Base-by-base conservation (phyloP, 2,329 filamentous ascomycete genomes). In the Decorospora gaudefroyi region DNA sequence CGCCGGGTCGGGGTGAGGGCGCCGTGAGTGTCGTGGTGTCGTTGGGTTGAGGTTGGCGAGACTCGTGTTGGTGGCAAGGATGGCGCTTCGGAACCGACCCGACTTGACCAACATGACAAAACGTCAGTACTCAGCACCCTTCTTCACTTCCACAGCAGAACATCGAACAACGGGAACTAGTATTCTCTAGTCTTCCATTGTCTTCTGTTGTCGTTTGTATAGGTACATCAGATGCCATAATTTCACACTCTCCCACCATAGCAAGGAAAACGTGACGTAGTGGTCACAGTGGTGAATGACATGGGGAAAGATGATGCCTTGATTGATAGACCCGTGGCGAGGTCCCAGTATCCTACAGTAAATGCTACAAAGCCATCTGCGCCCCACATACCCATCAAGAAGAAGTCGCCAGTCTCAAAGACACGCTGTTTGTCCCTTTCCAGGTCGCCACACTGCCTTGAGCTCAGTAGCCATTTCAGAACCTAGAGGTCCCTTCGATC, bases 21-120 rank as follows among this genome's bases (percentile, higher is more conserved):
- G 36, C 33, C 13, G 27, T 35, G 33, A 33, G 37, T 25, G 17
- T 27, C 19, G 42, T 29, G 17, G 28, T 51, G 42, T 33, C 25
- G 50, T 41, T 26, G 36, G 44, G 32, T 33, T 42, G 38, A 44
- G 34, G 42, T 47, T 38, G 53, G 50, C 46, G 47, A 49, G 46
- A 41, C 32, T 46, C 35, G 41, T 40, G 42, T 39, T 42, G 44
- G 42, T 46, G 44, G 49, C 46, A 45, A 49, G 42, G 37, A 51
- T 45, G 45, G 49, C 50, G 44, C 53, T 46, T 50, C 34, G 38
- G 36, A 19, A 42, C 27, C 29, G 27, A 44, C 13, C 31, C 30
- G 29, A 17, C 32, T 17, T 42, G 17, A 16, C 25, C 31, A 25
- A 16, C 9, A 25, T 36, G 40, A 36, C 40, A 42, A 42, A 42